Conservation (phyloP, 495 filamentous ascomycete species). For the Lineolata rhizophorae region DNA sequence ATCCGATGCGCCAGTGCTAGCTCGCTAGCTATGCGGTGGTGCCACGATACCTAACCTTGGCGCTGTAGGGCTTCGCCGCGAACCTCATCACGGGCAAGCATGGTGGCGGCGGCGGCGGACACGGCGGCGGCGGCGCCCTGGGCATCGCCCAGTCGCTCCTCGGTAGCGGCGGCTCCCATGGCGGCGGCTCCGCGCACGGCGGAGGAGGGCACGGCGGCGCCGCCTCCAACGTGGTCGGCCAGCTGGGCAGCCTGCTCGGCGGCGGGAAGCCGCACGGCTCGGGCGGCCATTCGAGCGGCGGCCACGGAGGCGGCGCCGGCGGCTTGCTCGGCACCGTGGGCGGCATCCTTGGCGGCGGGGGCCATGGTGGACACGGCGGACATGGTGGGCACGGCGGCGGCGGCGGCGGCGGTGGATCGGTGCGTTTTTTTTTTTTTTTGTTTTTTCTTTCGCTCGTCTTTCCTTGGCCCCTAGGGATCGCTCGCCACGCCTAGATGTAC, state of each 20-base stretch:
- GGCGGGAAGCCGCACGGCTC: conserved; percentile 16
- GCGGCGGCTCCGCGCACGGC: conserved; percentile 8
- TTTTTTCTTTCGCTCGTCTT: no score
- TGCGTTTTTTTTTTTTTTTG: no score
- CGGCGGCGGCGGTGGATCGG: no score
- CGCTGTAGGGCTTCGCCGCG: conserved; percentile 19
- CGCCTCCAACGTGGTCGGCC: conserved; percentile 12
- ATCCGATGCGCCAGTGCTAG: no score
- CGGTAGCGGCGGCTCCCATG: conserved; percentile 15
- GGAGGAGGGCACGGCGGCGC: conserved; percentile 9
- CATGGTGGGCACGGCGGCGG: not conserved
- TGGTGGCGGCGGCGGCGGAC: no score
- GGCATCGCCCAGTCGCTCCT: conserved; percentile 19
- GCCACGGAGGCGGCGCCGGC: conserved; percentile 1
- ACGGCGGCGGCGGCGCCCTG: conserved; percentile 6
- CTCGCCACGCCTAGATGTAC: no score
- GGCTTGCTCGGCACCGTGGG: conserved; percentile 10
- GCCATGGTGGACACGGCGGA: conserved; percentile 14
- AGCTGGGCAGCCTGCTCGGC: conserved; percentile 14
- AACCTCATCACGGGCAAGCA: conserved; percentile 19
- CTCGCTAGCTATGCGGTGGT: no score
- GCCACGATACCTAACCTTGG: no score
- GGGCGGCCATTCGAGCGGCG: conserved; percentile 7
- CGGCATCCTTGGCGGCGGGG: conserved; percentile 9
- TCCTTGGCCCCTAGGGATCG: no score